These are phyloP conservation scores for Phytopythium litorale DNA, from an alignment of 352 stramenopile genomes.

Conservation along the genomic window DNA sequence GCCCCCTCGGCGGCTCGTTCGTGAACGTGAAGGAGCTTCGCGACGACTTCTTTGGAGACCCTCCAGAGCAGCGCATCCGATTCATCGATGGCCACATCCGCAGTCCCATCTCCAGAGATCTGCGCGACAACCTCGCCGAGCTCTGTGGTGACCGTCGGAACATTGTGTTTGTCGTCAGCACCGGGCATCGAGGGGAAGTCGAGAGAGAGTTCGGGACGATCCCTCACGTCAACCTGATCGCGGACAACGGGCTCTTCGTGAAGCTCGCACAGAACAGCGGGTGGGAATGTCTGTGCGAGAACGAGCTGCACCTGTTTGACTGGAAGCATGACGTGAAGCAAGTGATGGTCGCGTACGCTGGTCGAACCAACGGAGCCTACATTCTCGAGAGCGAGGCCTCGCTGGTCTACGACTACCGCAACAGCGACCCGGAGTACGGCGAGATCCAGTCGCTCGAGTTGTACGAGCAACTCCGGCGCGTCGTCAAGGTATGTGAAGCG, in stretches of 20 bases:
- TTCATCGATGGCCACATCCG: constrained; percentile 70
- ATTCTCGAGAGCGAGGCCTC: constrained; percentile 96
- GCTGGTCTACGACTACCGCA: constrained; percentile 97
- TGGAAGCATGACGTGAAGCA: constrained; percentile 94
- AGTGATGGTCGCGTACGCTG: constrained; percentile 97
- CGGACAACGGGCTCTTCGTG: constrained; percentile 70
- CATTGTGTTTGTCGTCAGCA: constrained; percentile 69
- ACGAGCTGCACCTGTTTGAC: constrained; percentile 56
- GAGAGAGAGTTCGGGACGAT: constrained; percentile 54
- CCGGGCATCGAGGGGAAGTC: constrained; percentile 47
- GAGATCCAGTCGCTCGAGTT: constrained; percentile 95
- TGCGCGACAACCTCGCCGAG: constrained; percentile 44
- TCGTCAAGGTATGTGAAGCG: constrained; percentile 74
- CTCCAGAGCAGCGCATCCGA: constrained; percentile 29
- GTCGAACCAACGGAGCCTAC: constrained; percentile 97
- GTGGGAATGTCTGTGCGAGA: constrained; percentile 66
- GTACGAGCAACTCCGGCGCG: constrained; percentile 92
- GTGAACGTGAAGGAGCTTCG: constrained; percentile 1
- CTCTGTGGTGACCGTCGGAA: constrained; percentile 56
- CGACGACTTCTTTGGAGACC: constrained; percentile 8
- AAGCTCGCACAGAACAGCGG: constrained; percentile 25
- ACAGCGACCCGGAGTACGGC: constrained; percentile 98
- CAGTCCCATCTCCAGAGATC: constrained; percentile 57
- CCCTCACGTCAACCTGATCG: constrained; percentile 48
- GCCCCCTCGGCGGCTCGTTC: neutral